A percentile compares a stretch with the other conserved stretches of the same genome.
Evolutionary conservation across 768 basidiomycete genomes (phyloP).

Genomic region (Trametes sanguinea): DNA sequence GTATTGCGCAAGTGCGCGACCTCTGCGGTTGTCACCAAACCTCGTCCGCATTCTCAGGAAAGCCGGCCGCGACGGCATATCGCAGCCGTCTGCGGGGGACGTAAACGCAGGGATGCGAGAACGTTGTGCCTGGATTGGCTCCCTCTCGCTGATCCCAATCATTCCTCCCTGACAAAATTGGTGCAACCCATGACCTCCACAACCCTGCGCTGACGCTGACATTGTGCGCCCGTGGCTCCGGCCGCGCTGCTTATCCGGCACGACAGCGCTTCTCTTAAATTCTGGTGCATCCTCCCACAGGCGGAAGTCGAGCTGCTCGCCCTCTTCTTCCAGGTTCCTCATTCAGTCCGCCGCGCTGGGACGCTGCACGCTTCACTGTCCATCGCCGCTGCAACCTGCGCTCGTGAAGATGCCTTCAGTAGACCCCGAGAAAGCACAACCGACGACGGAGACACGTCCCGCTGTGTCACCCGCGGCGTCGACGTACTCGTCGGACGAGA

Average conservation of each 20-base stretch:
- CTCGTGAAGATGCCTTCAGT: slow-evolving; percentile 8
- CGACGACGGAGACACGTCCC: not conserved
- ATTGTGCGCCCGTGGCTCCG: not conserved
- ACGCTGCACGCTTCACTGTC: not conserved
- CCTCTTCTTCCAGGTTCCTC: not conserved
- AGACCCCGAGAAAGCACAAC: slow-evolving; percentile 22
- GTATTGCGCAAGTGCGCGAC: not conserved
- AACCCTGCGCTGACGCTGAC: not conserved
- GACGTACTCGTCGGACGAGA: slow-evolving; percentile 30
- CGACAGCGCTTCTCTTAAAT: not conserved
- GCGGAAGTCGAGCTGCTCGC: not conserved
- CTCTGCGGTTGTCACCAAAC: not conserved
- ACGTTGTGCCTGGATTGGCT: slow-evolving; percentile 4
- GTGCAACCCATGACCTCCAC: slow-evolving; percentile 3
- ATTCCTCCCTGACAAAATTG: slow-evolving; percentile 5
- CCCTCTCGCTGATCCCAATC: slow-evolving; percentile 3
- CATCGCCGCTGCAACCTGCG: not conserved
- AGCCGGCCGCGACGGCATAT: not conserved
- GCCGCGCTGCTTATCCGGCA: slow-evolving; percentile 16
- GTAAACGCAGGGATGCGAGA: not conserved
- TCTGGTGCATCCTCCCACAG: not conserved
- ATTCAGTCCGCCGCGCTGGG: not conserved
- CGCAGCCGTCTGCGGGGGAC: not conserved
- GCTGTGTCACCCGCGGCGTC: slow-evolving; percentile 23
- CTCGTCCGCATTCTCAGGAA: not conserved